Conservation (phyloP, 1,284 basidiomycete genomes). For the Rhizopogon parksii region DNA sequence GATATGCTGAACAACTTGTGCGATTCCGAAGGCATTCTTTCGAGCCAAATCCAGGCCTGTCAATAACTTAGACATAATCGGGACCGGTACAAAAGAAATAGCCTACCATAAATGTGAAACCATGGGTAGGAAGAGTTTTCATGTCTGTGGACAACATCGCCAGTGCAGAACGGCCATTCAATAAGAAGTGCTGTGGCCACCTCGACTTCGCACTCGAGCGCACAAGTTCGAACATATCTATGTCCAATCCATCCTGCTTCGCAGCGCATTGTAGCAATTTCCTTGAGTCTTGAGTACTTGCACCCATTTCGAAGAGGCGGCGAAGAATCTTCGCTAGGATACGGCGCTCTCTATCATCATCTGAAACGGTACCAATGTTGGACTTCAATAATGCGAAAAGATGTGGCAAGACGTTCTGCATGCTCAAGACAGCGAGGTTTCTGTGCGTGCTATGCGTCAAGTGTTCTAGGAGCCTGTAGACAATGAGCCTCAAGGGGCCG, state of each 20-base stretch:
- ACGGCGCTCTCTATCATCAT: slow-evolving; percentile 46
- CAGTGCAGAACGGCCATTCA: slow-evolving; percentile 49
- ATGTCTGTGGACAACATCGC: slow-evolving; percentile 36
- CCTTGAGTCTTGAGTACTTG: slow-evolving; percentile 52
- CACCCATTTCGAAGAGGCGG: slow-evolving; percentile 63
- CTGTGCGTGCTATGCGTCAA: slow-evolving; percentile 54
- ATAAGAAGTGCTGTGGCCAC: slow-evolving; percentile 69
- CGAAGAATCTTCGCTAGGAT: slow-evolving; percentile 55
- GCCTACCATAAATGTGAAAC: slow-evolving; percentile 65
- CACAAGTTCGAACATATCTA: slow-evolving; percentile 61
- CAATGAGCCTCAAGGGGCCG: slow-evolving; percentile 37
- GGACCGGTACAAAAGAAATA: neutral
- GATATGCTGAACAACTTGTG: slow-evolving; percentile 43
- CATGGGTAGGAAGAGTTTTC: slow-evolving; percentile 48
- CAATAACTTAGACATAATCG: neutral
- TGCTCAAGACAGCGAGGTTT: slow-evolving; percentile 61
- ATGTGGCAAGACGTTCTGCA: slow-evolving; percentile 44
- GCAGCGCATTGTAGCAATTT: slow-evolving; percentile 55
- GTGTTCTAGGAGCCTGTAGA: slow-evolving; percentile 57
- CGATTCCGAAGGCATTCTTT: slow-evolving; percentile 41
- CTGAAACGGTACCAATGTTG: slow-evolving; percentile 22
- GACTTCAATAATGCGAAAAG: slow-evolving; percentile 39
- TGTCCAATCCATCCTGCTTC: slow-evolving; percentile 43
- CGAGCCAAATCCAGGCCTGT: slow-evolving; percentile 66
- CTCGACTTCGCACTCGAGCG: slow-evolving; percentile 60